A percentile compares a stretch with the other conserved stretches of the same genome.
phyloP scores from a whole-genome alignment of 2,329 filamentous ascomycete genomes.

The Tolypocladium album region DNA sequence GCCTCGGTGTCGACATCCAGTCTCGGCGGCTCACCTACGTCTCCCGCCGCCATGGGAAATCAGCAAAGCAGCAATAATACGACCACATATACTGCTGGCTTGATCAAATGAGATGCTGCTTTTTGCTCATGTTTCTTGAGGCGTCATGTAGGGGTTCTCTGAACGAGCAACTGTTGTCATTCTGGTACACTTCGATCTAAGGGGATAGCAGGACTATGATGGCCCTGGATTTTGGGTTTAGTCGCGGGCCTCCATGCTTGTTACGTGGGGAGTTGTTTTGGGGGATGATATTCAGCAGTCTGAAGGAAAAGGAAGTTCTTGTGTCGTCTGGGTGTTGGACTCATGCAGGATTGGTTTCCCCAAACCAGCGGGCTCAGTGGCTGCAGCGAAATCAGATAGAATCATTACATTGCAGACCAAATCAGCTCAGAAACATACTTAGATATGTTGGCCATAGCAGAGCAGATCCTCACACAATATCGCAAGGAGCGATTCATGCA shows the following conservation, averaged over 20 bases:
- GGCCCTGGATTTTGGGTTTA: not conserved
- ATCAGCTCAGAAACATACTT: not conserved
- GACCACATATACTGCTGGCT: not conserved
- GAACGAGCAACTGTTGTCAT: not conserved
- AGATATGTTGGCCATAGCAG: too few relatives aligned
- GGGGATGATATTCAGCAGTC: too few relatives aligned
- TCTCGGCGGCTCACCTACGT: not conserved
- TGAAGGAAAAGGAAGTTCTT: not conserved
- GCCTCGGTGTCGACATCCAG: not conserved
- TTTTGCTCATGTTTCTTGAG: not conserved
- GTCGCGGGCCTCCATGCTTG: not conserved
- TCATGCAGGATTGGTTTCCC: not conserved
- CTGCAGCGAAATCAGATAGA: not conserved
- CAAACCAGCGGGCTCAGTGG: not conserved
- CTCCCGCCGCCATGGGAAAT: not conserved
- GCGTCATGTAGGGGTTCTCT: not conserved
- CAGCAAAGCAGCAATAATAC: not conserved
- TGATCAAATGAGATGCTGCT: not conserved
- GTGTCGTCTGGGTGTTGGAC: not conserved
- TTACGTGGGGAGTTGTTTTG: too few relatives aligned
- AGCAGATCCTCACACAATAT: not conserved
- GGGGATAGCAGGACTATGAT: not conserved
- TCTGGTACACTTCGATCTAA: not conserved
- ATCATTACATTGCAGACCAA: too few relatives aligned
- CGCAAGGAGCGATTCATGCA: not conserved